Evolutionary conservation across 139 green algal species (phyloP).

Genomic region (Desmodesmus armatus): DNA sequence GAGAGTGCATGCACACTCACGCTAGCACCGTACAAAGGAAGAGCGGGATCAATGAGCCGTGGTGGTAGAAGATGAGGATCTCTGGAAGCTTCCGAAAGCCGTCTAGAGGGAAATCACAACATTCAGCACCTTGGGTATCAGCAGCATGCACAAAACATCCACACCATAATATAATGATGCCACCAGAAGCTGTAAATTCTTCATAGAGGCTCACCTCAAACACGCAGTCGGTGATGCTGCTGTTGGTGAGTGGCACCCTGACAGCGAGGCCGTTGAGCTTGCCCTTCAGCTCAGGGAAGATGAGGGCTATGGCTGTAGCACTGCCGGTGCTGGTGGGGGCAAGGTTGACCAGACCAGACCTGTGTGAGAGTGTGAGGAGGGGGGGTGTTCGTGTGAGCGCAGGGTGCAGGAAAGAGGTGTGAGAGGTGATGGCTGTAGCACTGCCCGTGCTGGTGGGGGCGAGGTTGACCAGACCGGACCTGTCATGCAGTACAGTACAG

Average conservation of each 20-base stretch:
- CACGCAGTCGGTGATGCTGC: conserved; percentile 82
- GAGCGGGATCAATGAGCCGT: too few species aligned
- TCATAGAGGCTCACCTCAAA: conserved; percentile 72
- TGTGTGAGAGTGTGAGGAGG: too few species aligned
- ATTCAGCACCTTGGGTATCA: too few species aligned
- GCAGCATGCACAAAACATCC: not conserved
- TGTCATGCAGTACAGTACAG: too few species aligned
- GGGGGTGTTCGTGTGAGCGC: too few species aligned
- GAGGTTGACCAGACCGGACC: conserved; percentile 84
- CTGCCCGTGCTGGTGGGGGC: conserved; percentile 87
- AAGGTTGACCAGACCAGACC: conserved; percentile 82
- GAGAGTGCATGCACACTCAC: too few species aligned
- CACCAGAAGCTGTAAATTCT: too few species aligned
- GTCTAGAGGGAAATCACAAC: too few species aligned
- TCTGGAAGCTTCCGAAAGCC: not conserved
- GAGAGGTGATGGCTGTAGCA: conserved; percentile 91
- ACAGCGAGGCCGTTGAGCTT: conserved; percentile 92
- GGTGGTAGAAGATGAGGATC: too few species aligned
- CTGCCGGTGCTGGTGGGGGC: conserved; percentile 85
- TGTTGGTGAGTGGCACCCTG: conserved; percentile 87
- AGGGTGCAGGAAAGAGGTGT: too few species aligned
- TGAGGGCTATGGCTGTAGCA: conserved; percentile 87
- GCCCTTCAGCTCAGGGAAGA: conserved; percentile 91
- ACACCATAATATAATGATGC: not conserved
- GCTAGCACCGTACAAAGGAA: too few species aligned